Conservation (phyloP, 192 early-diverging fungal genomes). For the Backusella tarrabulga region DNA sequence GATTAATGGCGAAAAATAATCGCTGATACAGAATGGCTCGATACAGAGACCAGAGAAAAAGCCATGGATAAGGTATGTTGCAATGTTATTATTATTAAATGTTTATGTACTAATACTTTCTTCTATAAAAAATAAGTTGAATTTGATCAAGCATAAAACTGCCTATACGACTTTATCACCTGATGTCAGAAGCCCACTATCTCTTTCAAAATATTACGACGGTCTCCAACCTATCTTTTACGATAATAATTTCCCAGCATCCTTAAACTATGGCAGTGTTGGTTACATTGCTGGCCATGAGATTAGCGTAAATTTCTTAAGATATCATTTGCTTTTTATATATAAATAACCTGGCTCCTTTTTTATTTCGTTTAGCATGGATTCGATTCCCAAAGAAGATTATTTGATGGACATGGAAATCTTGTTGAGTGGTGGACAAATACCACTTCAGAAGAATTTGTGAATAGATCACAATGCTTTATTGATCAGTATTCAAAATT, state of each 20-base stretch:
- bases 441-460: constrained; percentile 37
- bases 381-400: constrained; percentile 58
- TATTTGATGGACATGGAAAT: constrained; percentile 53
- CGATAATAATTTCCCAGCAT: constrained; percentile 45
- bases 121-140: not conserved
- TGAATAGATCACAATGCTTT: constrained; percentile 58
- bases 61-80: constrained; percentile 35
- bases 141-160: not conserved
- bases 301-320: constrained; percentile 30
- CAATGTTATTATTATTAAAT: not conserved
- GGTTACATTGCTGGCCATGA: constrained; percentile 75
- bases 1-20: constrained; percentile 31
- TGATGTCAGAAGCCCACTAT: too few relatives aligned
- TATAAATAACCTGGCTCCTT: too few relatives aligned
- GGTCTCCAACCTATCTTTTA: constrained; percentile 62
- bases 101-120: not conserved
- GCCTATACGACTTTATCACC: too few relatives aligned
- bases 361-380: constrained; percentile 47
- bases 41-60: constrained; percentile 31
- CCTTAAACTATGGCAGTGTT: constrained; percentile 65
- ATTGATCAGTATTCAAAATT: constrained; percentile 62
- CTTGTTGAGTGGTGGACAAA: constrained; percentile 44
- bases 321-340: too few relatives aligned
- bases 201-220: too few relatives aligned
- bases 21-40: constrained; percentile 42